These are phyloP conservation scores for Camillea tinctor DNA, from an alignment of 2,329 filamentous ascomycete genomes.

Conservation along the genomic window DNA sequence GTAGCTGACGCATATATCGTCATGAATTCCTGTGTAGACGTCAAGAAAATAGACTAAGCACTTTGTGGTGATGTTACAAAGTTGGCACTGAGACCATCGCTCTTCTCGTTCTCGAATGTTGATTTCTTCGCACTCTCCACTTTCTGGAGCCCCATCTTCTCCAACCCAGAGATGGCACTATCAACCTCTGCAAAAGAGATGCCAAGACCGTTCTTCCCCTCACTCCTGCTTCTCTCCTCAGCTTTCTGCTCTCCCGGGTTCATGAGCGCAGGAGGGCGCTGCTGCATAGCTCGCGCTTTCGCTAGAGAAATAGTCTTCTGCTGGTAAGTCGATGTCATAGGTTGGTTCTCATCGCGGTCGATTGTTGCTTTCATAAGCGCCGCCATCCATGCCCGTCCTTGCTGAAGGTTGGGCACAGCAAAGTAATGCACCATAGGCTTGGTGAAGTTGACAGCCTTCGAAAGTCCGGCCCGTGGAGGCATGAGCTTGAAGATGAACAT, in stretches of 20 bases:
- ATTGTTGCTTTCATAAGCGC: slow-evolving; percentile 99
- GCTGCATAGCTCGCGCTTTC: slow-evolving; percentile 83
- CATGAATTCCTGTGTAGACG: background rate
- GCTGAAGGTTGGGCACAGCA: slow-evolving; percentile 84
- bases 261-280: slow-evolving; percentile 87
- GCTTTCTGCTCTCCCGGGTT: slow-evolving; percentile 57
- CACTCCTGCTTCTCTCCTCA: slow-evolving; percentile 28
- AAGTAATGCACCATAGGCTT: slow-evolving; percentile 98
- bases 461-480: slow-evolving; percentile 81
- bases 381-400: slow-evolving; percentile 96
- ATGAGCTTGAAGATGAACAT: slow-evolving; percentile 99
- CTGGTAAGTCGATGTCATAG: slow-evolving; percentile 89
- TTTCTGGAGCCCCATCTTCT: slow-evolving; percentile 34
- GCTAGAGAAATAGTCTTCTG: slow-evolving; percentile 93
- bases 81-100: slow-evolving; percentile 19
- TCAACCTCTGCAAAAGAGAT: slow-evolving; percentile 40
- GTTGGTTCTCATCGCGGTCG: slow-evolving; percentile 78
- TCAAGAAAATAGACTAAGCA: slow-evolving; percentile 18
- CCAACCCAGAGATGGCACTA: slow-evolving; percentile 37
- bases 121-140: slow-evolving; percentile 35
- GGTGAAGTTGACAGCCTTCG: slow-evolving; percentile 92
- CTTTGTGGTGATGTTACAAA: slow-evolving; percentile 30
- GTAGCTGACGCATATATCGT: background rate
- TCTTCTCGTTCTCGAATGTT: slow-evolving; percentile 33
- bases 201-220: slow-evolving; percentile 36